phyloP scores from a whole-genome alignment of 2,329 filamentous ascomycete species.

The Alternaria sp. region DNA sequence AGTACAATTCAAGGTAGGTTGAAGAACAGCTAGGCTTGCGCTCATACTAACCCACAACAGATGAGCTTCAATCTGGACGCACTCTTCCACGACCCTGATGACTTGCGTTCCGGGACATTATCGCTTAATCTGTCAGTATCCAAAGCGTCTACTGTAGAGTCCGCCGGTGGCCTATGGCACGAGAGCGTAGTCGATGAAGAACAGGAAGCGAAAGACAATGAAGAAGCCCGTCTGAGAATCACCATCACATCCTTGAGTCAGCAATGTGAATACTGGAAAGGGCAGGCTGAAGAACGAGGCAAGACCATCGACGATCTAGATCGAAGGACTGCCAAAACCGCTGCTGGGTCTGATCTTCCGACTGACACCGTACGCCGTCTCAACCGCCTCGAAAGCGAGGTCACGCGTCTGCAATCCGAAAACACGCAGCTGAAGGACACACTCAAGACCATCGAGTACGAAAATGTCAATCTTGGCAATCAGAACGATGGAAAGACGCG shows the following conservation, averaged over 20 bases:
- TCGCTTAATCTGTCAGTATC: not conserved
- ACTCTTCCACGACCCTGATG: conserved; percentile 4
- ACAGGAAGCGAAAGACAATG: not conserved
- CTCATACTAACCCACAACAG: not conserved
- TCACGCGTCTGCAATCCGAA: conserved; percentile 12
- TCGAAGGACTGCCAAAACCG: conserved; percentile 1
- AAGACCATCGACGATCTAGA: conserved; percentile 5
- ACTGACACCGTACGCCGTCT: conserved; percentile 12
- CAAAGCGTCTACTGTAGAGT: not conserved
- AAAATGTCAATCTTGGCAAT: conserved; percentile 8
- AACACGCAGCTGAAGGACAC: conserved; percentile 14
- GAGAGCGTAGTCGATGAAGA: not conserved
- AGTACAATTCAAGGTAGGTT: not conserved
- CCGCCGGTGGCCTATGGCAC: not conserved
- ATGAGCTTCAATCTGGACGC: conserved; percentile 14
- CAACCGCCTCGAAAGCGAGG: conserved; percentile 18
- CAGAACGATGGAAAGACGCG: conserved; percentile 16
- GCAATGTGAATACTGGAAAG: conserved; percentile 9
- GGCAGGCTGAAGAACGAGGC: not conserved
- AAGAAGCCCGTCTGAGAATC: not conserved
- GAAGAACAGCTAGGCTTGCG: no score
- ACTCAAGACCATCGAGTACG: conserved; percentile 8
- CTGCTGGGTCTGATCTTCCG: not conserved
- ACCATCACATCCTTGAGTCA: conserved; percentile 4
- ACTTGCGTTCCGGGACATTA: not conserved